Evolutionary conservation across 2,329 filamentous ascomycete genomes (phyloP).

Genomic region (Nemania abortiva): DNA sequence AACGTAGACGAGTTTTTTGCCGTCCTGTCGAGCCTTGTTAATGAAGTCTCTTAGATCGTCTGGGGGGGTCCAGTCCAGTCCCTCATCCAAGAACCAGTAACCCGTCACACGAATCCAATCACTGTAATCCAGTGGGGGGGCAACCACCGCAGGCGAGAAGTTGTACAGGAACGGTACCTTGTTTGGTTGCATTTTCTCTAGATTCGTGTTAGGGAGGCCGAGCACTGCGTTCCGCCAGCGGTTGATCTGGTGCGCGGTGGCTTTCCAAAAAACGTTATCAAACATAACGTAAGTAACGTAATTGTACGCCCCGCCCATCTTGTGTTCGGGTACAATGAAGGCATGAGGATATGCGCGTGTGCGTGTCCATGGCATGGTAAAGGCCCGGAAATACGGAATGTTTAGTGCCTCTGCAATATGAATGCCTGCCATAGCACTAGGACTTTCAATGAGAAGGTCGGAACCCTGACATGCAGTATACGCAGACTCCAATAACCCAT

Average conservation of each 20-base stretch:
- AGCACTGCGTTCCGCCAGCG: slow-evolving; percentile 88
- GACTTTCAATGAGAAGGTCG: slow-evolving; percentile 93
- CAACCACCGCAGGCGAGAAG: slow-evolving; percentile 93
- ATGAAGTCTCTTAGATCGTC: slow-evolving; percentile 85
- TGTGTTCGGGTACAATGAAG: slow-evolving; percentile 91
- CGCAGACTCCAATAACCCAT: slow-evolving; percentile 84
- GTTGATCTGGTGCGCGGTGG: slow-evolving; percentile 91
- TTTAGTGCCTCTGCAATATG: slow-evolving; percentile 94
- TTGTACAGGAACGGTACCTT: slow-evolving; percentile 99
- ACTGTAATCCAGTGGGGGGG: slow-evolving; percentile 92
- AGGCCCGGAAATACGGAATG: slow-evolving; percentile 96
- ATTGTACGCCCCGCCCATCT: slow-evolving; percentile 96
- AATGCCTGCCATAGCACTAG: slow-evolving; percentile 96
- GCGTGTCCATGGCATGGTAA: slow-evolving; percentile 98
- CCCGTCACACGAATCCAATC: slow-evolving; percentile 98
- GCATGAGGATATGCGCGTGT: slow-evolving; percentile 96
- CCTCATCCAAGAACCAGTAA: slow-evolving; percentile 97
- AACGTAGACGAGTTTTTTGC: slow-evolving; percentile 94
- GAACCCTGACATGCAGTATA: slow-evolving; percentile 87
- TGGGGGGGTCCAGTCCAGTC: slow-evolving; percentile 75
- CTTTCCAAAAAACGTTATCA: slow-evolving; percentile 96
- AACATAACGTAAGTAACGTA: slow-evolving; percentile 96
- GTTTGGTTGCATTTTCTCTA: slow-evolving; percentile 94
- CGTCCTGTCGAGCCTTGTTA: slow-evolving; percentile 79
- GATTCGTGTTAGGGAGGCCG: slow-evolving; percentile 80